These are phyloP conservation scores for Eucalyptus pauciflora DNA, from an alignment of 345 rosid species.

Conservation along the genomic window DNA sequence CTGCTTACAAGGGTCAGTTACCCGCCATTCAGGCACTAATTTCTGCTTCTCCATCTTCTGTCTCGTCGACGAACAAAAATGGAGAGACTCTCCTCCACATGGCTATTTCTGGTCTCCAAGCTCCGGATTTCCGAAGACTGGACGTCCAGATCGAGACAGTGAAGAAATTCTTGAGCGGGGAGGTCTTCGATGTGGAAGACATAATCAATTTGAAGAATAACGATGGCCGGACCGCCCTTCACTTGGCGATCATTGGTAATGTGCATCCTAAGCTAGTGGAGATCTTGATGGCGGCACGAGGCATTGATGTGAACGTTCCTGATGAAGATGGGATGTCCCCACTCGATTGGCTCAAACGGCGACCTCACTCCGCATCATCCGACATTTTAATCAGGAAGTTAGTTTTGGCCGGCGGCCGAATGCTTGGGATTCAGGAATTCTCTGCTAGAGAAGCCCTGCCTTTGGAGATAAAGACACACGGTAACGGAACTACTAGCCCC, in stretches of 20 bases:
- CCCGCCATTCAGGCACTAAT: conserved; percentile 47
- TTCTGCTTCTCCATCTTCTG: conserved; percentile 36
- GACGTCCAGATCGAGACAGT: conserved; percentile 67
- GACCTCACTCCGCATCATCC: conserved; percentile 48
- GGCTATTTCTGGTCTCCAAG: conserved; percentile 68
- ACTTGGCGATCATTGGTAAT: conserved; percentile 65
- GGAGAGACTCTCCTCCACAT: conserved; percentile 79
- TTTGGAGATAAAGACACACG: conserved; percentile 61
- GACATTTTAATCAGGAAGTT: conserved; percentile 60
- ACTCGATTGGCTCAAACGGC: conserved; percentile 66
- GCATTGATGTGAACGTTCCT: conserved; percentile 47
- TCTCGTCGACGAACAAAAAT: conserved; percentile 36
- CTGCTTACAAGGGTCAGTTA: conserved; percentile 72
- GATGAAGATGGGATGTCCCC: conserved; percentile 75
- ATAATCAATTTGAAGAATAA: conserved; percentile 48
- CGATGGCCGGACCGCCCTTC: conserved; percentile 77
- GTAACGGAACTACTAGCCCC: conserved; percentile 46
- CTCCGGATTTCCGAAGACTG: conserved; percentile 65
- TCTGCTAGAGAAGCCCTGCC: conserved; percentile 46
- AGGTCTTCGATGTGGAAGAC: conserved; percentile 14
- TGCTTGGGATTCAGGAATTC: conserved; percentile 39
- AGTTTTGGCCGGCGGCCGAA: conserved; percentile 66
- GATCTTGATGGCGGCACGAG: conserved; percentile 59
- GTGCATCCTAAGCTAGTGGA: conserved; percentile 52
- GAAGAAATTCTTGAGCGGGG: conserved; percentile 34